Conservation (phyloP, 225 moss, liverwort and hornwort genomes). For the Physcomitrium patens region DNA sequence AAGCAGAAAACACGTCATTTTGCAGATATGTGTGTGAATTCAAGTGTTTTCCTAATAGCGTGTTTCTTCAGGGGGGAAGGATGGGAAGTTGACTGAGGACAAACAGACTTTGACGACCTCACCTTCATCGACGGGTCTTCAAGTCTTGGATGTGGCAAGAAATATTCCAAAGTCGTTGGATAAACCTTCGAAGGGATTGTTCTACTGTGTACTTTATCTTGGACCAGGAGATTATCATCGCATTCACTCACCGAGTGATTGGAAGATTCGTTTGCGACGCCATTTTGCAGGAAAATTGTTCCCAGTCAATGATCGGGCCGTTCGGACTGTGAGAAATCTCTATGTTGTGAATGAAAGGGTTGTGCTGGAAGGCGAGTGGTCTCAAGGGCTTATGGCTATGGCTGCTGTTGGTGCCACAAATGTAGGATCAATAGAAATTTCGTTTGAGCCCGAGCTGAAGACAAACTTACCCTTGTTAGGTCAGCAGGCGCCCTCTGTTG, state of each 20-base stretch:
- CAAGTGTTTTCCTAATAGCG: background rate
- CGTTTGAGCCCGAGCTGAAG: slow-evolving; percentile 80
- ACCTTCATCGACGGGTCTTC: slow-evolving; percentile 6
- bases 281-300: slow-evolving; percentile 88
- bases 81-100: slow-evolving; percentile 26
- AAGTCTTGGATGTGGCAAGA: slow-evolving; percentile 14
- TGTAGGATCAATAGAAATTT: slow-evolving; percentile 91
- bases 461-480: slow-evolving; percentile 71
- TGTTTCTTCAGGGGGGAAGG: slow-evolving; percentile 37
- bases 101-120: slow-evolving; percentile 35
- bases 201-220: slow-evolving; percentile 90
- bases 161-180: slow-evolving; percentile 29
- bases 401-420: slow-evolving; percentile 96
- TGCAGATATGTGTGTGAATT: background rate
- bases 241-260: slow-evolving; percentile 86
- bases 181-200: slow-evolving; percentile 62
- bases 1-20: background rate
- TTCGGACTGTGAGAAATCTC: slow-evolving; percentile 77
- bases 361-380: slow-evolving; percentile 90
- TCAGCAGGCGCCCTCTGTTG: slow-evolving; percentile 42
- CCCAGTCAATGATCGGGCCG: slow-evolving; percentile 94
- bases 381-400: slow-evolving; percentile 95
- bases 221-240: slow-evolving; percentile 97
- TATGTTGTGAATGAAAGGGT: slow-evolving; percentile 94
- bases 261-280: slow-evolving; percentile 80